Conservation (phyloP, 1,284 basidiomycete species). For the Lignosus rhinocerotis region DNA sequence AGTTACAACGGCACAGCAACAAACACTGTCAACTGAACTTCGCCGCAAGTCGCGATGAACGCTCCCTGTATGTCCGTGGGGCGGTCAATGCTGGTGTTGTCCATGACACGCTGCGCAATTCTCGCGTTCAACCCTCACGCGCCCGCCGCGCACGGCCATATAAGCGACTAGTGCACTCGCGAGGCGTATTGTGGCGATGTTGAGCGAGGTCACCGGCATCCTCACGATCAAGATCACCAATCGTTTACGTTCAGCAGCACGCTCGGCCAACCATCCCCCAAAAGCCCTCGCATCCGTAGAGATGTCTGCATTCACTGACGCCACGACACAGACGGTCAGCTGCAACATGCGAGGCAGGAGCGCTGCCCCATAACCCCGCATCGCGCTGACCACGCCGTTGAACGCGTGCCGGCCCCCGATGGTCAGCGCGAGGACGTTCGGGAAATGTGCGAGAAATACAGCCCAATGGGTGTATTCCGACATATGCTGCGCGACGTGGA, state of each 20-base stretch:
- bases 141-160: slow-evolving; percentile 2
- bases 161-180: slow-evolving; percentile 8
- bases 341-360: background rate
- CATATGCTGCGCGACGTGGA: slow-evolving; percentile 5
- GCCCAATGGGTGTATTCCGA: slow-evolving; percentile 2
- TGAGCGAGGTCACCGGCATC: slow-evolving; percentile 3
- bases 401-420: slow-evolving; percentile 5
- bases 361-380: background rate
- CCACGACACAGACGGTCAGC: slow-evolving; percentile 5
- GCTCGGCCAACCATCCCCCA: background rate
- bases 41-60: too few species aligned
- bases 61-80: background rate
- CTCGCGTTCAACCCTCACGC: background rate
- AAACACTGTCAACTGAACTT: too few species aligned
- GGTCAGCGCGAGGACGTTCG: slow-evolving; percentile 1
- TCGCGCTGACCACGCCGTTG: background rate
- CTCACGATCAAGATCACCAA: slow-evolving; percentile 1
- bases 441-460: slow-evolving; percentile 1
- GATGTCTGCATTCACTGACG: background rate
- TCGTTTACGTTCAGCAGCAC: background rate
- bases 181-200: slow-evolving; percentile 2
- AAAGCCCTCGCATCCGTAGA: slow-evolving; percentile 1
- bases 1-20: too few species aligned
- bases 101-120: slow-evolving; percentile 3
- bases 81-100: background rate